Percentiles rank a stretch among this genome's conserved stretches.
Conservation (phyloP, 2,329 filamentous ascomycete species). For the Microcyclosporella mali region DNA sequence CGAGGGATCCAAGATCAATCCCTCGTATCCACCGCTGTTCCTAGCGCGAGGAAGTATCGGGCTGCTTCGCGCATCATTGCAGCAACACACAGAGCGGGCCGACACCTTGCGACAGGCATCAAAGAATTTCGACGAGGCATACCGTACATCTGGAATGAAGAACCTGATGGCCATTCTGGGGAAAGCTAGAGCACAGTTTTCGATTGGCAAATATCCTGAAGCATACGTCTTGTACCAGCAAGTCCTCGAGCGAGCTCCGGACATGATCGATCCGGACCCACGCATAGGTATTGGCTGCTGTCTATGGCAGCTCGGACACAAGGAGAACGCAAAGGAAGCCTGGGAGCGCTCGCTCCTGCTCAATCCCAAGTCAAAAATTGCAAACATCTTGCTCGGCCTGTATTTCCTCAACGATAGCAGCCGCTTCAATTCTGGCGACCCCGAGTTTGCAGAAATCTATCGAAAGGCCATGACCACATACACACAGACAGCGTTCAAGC, state of each 20-base stretch:
- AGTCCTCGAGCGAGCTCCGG: slow-evolving; percentile 76
- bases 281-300: slow-evolving; percentile 94
- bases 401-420: slow-evolving; percentile 86
- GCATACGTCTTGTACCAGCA: slow-evolving; percentile 81
- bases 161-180: slow-evolving; percentile 93
- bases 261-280: slow-evolving; percentile 86
- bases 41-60: slow-evolving; percentile 85
- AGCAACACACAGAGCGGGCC: slow-evolving; percentile 65
- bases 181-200: slow-evolving; percentile 79
- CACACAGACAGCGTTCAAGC: slow-evolving; percentile 86
- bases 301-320: slow-evolving; percentile 93
- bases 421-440: slow-evolving; percentile 73
- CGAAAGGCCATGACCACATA: slow-evolving; percentile 92
- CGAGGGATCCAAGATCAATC: slow-evolving; percentile 90
- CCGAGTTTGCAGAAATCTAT: slow-evolving; percentile 77
- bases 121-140: slow-evolving; percentile 92
- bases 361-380: slow-evolving; percentile 77
- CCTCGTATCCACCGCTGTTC: slow-evolving; percentile 83
- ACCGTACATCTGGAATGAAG: slow-evolving; percentile 72
- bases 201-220: slow-evolving; percentile 77
- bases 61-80: slow-evolving; percentile 78
- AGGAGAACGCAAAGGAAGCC: slow-evolving; percentile 81
- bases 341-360: slow-evolving; percentile 86
- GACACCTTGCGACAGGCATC: slow-evolving; percentile 78
- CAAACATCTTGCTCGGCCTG: slow-evolving; percentile 81